A percentile compares a stretch with the other conserved stretches of the same genome.
phyloP scores from a whole-genome alignment of 2,329 filamentous ascomycete genomes.

The Cytospora piceae region DNA sequence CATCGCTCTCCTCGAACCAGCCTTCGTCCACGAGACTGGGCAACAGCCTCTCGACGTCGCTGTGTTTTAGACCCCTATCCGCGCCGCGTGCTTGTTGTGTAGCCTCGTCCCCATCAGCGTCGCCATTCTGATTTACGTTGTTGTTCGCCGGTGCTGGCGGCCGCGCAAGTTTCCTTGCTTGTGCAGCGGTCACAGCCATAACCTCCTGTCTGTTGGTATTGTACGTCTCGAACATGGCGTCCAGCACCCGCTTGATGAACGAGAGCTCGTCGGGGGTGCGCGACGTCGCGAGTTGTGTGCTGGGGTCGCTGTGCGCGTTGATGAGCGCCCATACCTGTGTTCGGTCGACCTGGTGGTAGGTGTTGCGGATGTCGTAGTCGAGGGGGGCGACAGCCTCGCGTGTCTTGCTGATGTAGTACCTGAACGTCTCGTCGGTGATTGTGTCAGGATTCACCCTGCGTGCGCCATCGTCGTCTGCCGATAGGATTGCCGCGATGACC shows the following conservation, averaged over 20 bases:
- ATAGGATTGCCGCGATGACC: constrained; percentile 76
- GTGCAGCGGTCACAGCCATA: constrained; percentile 78
- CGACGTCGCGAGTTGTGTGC: constrained; percentile 85
- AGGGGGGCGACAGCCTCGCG: constrained; percentile 76
- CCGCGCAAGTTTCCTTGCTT: constrained; percentile 72
- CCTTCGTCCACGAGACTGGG: constrained; percentile 72
- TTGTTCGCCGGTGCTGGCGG: constrained; percentile 47
- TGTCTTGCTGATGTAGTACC: constrained; percentile 69
- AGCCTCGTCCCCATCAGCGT: constrained; percentile 41
- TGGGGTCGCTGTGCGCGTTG: constrained; percentile 82
- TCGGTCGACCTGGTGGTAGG: constrained; percentile 68
- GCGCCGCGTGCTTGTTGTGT: constrained; percentile 40
- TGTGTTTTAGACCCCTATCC: constrained; percentile 69
- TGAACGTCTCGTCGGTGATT: constrained; percentile 70
- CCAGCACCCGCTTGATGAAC: constrained; percentile 85
- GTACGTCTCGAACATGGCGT: constrained; percentile 88
- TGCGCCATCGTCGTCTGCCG: constrained; percentile 48
- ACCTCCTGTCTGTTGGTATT: constrained; percentile 81
- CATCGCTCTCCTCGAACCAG: constrained; percentile 78
- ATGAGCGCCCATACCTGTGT: constrained; percentile 80
- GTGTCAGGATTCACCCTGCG: constrained; percentile 58
- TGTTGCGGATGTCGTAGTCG: constrained; percentile 84
- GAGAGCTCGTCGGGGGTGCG: constrained; percentile 83
- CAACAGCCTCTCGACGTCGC: constrained; percentile 76
- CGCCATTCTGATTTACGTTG: constrained; percentile 37